phyloP scores from a whole-genome alignment of 345 rosid genomes.

The Draba incana region DNA sequence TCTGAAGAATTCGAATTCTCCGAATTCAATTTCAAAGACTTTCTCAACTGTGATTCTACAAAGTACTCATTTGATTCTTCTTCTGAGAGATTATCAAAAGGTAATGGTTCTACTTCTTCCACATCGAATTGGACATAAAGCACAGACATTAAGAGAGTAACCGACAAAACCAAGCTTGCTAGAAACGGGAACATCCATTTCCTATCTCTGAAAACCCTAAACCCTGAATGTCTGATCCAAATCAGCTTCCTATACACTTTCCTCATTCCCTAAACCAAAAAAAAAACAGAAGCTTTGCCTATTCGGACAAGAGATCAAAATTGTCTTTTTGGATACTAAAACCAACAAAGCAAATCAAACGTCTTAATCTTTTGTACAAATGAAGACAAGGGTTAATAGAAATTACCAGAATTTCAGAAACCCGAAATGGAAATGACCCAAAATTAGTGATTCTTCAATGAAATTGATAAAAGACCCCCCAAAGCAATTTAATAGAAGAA shows the following conservation, averaged over 20 bases:
- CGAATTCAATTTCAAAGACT: conserved; percentile 41
- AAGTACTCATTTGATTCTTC: conserved; percentile 66
- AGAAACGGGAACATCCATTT: conserved; percentile 84
- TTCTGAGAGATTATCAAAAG: conserved; percentile 51
- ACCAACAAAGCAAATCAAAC: conserved; percentile 17
- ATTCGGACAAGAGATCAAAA: conserved; percentile 22
- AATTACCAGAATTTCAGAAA: conserved; percentile 23
- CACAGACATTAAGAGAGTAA: conserved; percentile 60
- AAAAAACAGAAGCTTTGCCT: conserved; percentile 2
- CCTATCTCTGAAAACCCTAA: conserved; percentile 68
- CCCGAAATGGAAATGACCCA: conserved; percentile 13
- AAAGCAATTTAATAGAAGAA: conserved; percentile 25
- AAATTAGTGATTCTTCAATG: conserved; percentile 12
- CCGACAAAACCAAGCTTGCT: conserved; percentile 71
- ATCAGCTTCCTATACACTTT: conserved; percentile 53
- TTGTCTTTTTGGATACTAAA: not conserved
- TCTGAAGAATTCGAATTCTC: conserved; percentile 30
- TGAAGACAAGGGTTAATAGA: conserved; percentile 5
- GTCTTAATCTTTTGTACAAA: conserved; percentile 32
- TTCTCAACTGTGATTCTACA: conserved; percentile 66
- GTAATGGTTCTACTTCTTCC: conserved; percentile 52
- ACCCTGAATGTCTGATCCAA: conserved; percentile 57
- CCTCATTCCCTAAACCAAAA: conserved; percentile 40
- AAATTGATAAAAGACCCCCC: conserved; percentile 7
- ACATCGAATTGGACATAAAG: conserved; percentile 48